A percentile compares a stretch with the other conserved stretches of the same genome.
Evolutionary conservation across 768 basidiomycete genomes (phyloP).

Genomic region (Suillus variegatus): DNA sequence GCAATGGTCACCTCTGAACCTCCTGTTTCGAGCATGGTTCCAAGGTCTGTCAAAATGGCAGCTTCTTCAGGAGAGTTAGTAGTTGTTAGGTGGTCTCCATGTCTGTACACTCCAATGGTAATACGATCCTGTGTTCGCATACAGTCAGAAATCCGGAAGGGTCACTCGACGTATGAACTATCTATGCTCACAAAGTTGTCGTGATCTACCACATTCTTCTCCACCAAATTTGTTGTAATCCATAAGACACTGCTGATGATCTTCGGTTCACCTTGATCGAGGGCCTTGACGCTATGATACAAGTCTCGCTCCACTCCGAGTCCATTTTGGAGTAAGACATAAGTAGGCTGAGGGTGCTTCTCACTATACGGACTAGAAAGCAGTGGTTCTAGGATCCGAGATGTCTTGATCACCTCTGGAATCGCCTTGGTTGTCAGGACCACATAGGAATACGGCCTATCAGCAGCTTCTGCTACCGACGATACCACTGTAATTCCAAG

Average conservation of each 20-base stretch:
- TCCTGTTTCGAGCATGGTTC: constrained; percentile 44
- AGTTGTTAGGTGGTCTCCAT: constrained; percentile 39
- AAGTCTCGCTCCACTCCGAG: constrained; percentile 64
- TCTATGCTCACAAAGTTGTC: background rate
- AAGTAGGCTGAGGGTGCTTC: constrained; percentile 21
- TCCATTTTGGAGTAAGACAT: constrained; percentile 69
- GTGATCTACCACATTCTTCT: constrained; percentile 45
- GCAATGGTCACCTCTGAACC: constrained; percentile 49
- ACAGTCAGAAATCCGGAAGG: background rate
- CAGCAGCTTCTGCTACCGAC: constrained; percentile 60
- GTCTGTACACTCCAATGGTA: constrained; percentile 56
- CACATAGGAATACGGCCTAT: constrained; percentile 62
- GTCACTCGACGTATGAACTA: background rate
- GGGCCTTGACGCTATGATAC: constrained; percentile 48
- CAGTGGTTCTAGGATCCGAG: constrained; percentile 56
- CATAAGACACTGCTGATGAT: constrained; percentile 58
- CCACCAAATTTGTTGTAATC: constrained; percentile 51
- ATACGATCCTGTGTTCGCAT: constrained; percentile 46
- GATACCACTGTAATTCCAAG: constrained; percentile 49
- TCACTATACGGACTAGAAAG: constrained; percentile 50
- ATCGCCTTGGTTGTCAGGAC: constrained; percentile 71
- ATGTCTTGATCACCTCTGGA: constrained; percentile 62
- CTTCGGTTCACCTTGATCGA: constrained; percentile 45
- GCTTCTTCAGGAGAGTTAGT: constrained; percentile 44
- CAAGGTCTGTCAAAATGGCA: constrained; percentile 46